Evolutionary conservation across 441 rosid genomes (phyloP).

Genomic region (Gossypium aridum): DNA sequence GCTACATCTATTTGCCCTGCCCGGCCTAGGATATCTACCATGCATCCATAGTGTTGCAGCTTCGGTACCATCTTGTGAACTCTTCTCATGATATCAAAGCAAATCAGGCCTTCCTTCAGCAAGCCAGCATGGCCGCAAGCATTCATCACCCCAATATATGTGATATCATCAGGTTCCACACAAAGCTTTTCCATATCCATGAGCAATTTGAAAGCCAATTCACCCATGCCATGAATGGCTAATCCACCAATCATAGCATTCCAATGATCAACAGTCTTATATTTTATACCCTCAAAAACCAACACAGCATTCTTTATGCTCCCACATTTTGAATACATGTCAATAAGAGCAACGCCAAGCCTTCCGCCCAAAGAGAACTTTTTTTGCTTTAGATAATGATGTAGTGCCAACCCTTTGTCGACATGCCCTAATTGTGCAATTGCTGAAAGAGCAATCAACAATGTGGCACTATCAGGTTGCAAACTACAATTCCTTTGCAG

Average conservation of each 20-base stretch:
- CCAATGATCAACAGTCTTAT: slow-evolving; percentile 58
- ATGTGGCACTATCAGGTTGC: slow-evolving; percentile 44
- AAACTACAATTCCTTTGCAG: slow-evolving; percentile 31
- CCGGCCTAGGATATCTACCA: slow-evolving; percentile 49
- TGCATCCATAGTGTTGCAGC: slow-evolving; percentile 58
- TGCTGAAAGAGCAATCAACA: slow-evolving; percentile 45
- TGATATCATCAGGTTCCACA: slow-evolving; percentile 43
- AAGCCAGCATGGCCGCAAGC: slow-evolving; percentile 60
- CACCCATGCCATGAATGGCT: slow-evolving; percentile 58
- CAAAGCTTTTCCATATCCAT: slow-evolving; percentile 40
- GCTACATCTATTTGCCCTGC: slow-evolving; percentile 48
- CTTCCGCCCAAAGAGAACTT: slow-evolving; percentile 32
- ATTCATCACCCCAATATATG: slow-evolving; percentile 42
- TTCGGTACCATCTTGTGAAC: slow-evolving; percentile 47
- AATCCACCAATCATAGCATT: slow-evolving; percentile 65
- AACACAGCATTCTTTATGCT: slow-evolving; percentile 38
- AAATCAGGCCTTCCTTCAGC: slow-evolving; percentile 59
- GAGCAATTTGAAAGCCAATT: slow-evolving; percentile 47
- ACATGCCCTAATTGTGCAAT: slow-evolving; percentile 44
- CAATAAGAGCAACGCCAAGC: slow-evolving; percentile 59
- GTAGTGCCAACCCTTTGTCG: slow-evolving; percentile 38
- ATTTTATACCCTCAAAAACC: slow-evolving; percentile 31
- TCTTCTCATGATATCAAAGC: slow-evolving; percentile 63
- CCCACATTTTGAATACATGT: slow-evolving; percentile 61
- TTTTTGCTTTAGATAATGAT: slow-evolving; percentile 29